Conservation (phyloP, 345 rosid genomes). For the Aethionema arabicum region DNA sequence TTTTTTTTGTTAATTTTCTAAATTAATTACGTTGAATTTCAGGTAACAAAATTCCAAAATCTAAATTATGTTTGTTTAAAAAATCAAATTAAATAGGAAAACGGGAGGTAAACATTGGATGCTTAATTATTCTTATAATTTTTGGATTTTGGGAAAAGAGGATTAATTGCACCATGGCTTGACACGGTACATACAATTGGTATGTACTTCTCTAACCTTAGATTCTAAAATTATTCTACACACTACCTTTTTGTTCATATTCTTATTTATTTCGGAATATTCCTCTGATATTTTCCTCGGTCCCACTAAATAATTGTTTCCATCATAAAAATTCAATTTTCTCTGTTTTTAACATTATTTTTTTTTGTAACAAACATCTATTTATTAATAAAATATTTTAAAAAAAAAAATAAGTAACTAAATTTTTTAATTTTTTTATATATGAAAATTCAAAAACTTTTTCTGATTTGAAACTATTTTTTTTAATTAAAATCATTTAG, state of each 20-base stretch:
- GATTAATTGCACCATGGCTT: slow-evolving; percentile 30
- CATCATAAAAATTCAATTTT: slow-evolving; percentile 9
- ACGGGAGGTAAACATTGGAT: slow-evolving; percentile 35
- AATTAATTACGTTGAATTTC: too few relatives aligned
- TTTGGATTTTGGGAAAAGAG: not conserved
- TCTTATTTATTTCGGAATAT: slow-evolving; percentile 20
- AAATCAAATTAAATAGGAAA: not conserved
- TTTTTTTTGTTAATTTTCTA: too few relatives aligned
- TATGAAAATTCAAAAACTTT: too few relatives aligned
- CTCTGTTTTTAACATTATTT: too few relatives aligned
- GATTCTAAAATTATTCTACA: not conserved
- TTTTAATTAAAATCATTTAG: too few relatives aligned
- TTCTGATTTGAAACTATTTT: too few relatives aligned
- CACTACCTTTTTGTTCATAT: slow-evolving; percentile 5
- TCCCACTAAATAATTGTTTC: slow-evolving; percentile 21
- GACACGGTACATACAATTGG: slow-evolving; percentile 23
- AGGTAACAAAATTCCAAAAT: too few relatives aligned
- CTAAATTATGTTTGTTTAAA: too few relatives aligned
- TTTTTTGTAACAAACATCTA: too few relatives aligned
- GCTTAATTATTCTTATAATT: slow-evolving; percentile 14
- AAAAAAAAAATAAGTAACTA: too few relatives aligned
- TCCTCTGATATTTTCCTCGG: not conserved
- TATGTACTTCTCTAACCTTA: slow-evolving; percentile 26
- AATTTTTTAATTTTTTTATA: too few relatives aligned
- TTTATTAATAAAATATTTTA: too few relatives aligned